Evolutionary conservation across 305 asterid genomes (phyloP).

Genomic region (Lippia alba): DNA sequence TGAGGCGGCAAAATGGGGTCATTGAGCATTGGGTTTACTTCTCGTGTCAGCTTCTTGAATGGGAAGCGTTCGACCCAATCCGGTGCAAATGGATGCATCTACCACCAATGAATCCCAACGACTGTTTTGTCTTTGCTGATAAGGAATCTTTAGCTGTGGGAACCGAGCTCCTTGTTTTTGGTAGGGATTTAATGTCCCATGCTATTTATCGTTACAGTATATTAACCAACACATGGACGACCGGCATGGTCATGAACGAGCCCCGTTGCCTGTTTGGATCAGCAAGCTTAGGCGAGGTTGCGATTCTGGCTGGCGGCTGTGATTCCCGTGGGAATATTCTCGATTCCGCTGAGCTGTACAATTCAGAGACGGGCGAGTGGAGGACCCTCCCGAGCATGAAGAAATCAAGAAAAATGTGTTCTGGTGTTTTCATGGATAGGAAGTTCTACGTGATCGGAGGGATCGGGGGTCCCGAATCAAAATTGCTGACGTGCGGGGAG

Average conservation of each 20-base stretch:
- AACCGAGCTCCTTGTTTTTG: slow-evolving; percentile 92
- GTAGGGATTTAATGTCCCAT: slow-evolving; percentile 70
- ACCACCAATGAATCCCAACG: slow-evolving; percentile 71
- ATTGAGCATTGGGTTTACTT: slow-evolving; percentile 96
- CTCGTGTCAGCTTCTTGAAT: slow-evolving; percentile 85
- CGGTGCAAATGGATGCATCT: slow-evolving; percentile 87
- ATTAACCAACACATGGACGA: slow-evolving; percentile 80
- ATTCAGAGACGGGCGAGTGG: slow-evolving; percentile 75
- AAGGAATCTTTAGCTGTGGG: slow-evolving; percentile 96
- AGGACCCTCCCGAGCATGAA: slow-evolving; percentile 69
- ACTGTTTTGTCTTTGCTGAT: slow-evolving; percentile 71
- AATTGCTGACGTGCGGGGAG: slow-evolving; percentile 84
- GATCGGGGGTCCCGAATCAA: slow-evolving; percentile 65
- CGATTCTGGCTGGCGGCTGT: slow-evolving; percentile 95
- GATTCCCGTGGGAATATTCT: slow-evolving; percentile 66
- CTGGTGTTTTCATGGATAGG: slow-evolving; percentile 83
- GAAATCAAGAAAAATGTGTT: slow-evolving; percentile 86
- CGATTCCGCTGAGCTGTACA: slow-evolving; percentile 77
- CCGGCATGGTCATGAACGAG: slow-evolving; percentile 79
- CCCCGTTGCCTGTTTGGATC: slow-evolving; percentile 93
- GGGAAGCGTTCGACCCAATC: slow-evolving; percentile 94
- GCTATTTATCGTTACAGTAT: slow-evolving; percentile 80
- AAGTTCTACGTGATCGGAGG: slow-evolving; percentile 89
- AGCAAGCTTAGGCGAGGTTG: slow-evolving; percentile 80
- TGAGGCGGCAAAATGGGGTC: slow-evolving; percentile 61